phyloP scores from a whole-genome alignment of 768 basidiomycete species.

The Leccinellum luteum region DNA sequence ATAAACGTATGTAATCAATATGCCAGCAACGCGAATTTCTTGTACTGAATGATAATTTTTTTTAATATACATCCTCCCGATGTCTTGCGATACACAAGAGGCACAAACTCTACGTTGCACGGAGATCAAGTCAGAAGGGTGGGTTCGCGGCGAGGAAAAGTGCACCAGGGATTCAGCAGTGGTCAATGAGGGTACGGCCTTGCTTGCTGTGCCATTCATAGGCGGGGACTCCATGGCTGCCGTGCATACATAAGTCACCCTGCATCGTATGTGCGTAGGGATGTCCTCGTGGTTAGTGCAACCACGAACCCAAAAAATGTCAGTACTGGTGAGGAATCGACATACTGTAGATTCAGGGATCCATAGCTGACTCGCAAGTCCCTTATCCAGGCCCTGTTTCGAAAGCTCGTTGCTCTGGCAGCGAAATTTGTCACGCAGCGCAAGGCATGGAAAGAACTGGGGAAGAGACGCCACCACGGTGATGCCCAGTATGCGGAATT shows the following conservation, averaged over 20 bases:
- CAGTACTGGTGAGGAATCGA: constrained; percentile 29
- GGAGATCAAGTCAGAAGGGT: constrained; percentile 20
- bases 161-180: constrained; percentile 4
- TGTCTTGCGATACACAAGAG: background rate
- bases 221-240: constrained; percentile 5
- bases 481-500: constrained; percentile 21
- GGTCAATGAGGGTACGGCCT: constrained; percentile 18
- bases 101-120: constrained; percentile 1
- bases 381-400: constrained; percentile 22
- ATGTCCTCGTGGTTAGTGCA: constrained; percentile 25
- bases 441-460: constrained; percentile 15
- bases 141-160: constrained; percentile 12
- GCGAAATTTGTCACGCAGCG: constrained; percentile 22
- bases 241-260: constrained; percentile 26
- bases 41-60: too few species aligned
- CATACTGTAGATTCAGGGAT: constrained; percentile 5
- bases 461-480: constrained; percentile 4
- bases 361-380: constrained; percentile 16
- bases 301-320: constrained; percentile 23
- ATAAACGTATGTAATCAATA: constrained; percentile 9
- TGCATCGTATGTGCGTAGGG: constrained; percentile 10
- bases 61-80: background rate
- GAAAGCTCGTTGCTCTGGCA: constrained; percentile 21
- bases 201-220: constrained; percentile 21
- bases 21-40: background rate